Percentiles rank a stretch among this genome's conserved stretches.
Evolutionary conservation across 2,329 filamentous ascomycete species (phyloP).

Genomic region (Ascochyta fabae): DNA sequence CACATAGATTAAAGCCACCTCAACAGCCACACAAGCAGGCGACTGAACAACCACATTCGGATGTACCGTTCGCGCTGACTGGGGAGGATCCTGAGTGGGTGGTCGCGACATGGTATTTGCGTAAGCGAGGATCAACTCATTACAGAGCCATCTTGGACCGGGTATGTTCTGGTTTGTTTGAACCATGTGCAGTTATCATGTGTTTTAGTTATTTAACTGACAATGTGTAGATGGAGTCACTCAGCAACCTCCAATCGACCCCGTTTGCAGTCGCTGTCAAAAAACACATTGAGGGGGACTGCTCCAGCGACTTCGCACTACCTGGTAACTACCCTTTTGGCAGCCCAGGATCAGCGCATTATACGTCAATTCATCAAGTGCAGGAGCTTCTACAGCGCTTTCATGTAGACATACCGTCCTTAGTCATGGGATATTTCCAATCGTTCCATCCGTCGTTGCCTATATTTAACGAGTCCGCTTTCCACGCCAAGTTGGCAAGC

Average conservation of each 20-base stretch:
- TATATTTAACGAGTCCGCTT: conserved; percentile 14
- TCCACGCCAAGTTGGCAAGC: conserved; percentile 11
- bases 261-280: conserved; percentile 22
- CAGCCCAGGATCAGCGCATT: conserved; percentile 17
- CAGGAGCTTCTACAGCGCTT: conserved; percentile 15
- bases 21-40: not conserved
- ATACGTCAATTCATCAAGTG: conserved; percentile 18
- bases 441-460: conserved; percentile 21
- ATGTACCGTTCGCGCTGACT: conserved; percentile 6
- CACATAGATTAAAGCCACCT: conserved; percentile 13
- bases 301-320: conserved; percentile 25
- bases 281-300: conserved; percentile 19
- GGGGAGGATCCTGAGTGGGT: conserved; percentile 22
- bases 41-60: not conserved
- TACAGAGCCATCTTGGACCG: conserved; percentile 18
- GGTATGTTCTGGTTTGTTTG: conserved; percentile 3
- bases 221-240: conserved; percentile 15
- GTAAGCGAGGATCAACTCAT: conserved; percentile 21
- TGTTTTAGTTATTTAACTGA: not conserved
- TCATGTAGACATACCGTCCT: not conserved
- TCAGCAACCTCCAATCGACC: conserved; percentile 5
- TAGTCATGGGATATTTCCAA: conserved; percentile 21
- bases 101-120: conserved; percentile 23
- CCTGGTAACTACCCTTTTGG: conserved; percentile 33
- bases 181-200: not conserved